These are phyloP conservation scores for Areca catechu DNA, from an alignment of 176 grass and related monocot genomes.

Conservation along the genomic window DNA sequence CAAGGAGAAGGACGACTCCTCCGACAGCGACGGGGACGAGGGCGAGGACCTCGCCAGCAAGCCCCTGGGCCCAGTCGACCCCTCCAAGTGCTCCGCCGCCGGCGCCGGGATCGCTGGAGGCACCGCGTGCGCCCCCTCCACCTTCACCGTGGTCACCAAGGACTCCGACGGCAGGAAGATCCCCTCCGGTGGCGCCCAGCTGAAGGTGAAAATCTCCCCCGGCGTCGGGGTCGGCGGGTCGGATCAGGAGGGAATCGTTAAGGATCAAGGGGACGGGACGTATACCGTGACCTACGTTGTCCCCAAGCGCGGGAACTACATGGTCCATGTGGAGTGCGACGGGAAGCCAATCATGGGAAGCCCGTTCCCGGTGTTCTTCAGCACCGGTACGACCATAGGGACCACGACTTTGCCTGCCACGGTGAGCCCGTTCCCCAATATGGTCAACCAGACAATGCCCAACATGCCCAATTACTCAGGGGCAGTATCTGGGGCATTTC, in stretches of 20 bases:
- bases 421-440: constrained; percentile 38
- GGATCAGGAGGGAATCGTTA: constrained; percentile 58
- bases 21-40: constrained; percentile 13
- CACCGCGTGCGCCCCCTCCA: constrained; percentile 31
- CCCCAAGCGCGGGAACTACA: constrained; percentile 85
- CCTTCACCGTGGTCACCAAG: constrained; percentile 58
- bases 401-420: neutral
- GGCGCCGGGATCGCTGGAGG: constrained; percentile 67
- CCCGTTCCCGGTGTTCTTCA: constrained; percentile 97
- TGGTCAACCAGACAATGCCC: constrained; percentile 98
- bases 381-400: constrained; percentile 21
- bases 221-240: constrained; percentile 47
- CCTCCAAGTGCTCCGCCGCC: constrained; percentile 49
- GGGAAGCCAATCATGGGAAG: constrained; percentile 71
- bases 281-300: constrained; percentile 75
- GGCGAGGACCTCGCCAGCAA: constrained; percentile 25
- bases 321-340: constrained; percentile 65
- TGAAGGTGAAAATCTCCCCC: constrained; percentile 55
- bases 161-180: constrained; percentile 54
- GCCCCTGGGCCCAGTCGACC: constrained; percentile 56
- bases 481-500: constrained; percentile 43
- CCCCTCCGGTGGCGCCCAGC: constrained; percentile 32
- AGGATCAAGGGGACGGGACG: constrained; percentile 70
- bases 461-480: constrained; percentile 95
- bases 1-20: neutral